Evolutionary conservation across 768 basidiomycete genomes (phyloP), one percentile per base, ranked within the genome.

Genomic region (Lepiota brunneoincarnata): DNA sequence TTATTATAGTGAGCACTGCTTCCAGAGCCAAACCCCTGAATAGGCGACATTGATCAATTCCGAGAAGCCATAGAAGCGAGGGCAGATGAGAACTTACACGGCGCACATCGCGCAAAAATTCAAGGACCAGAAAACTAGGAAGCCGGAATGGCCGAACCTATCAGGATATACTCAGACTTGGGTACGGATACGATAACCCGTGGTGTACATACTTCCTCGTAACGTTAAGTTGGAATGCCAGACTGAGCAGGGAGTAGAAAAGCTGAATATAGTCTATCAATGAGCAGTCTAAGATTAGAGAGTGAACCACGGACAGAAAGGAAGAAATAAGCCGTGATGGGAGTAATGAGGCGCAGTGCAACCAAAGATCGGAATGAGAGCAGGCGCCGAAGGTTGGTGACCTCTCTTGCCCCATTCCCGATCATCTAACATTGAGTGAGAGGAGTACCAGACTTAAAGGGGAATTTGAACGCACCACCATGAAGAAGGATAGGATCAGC

Each of bases 91-190:
- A 43, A 68, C 79, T n/a, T 65, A 76, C 81, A 82, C 67, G 0
- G 83, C 72, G 6, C 75, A 63, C 84, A 86, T 87, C 36, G 73
- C 78, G 35, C 71, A 37, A 72, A 75, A 86, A 54, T 78, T 80
- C 56, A 84, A 68, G 81, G 84, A 83, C 86, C 86, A 87, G 61
- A 81, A 86, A 23, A 86, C 68, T 31, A 86, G 56, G 58, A 87
- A 83, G 0, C 86, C 86, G 0, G 67, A 66, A 37, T 65, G 65
- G 15, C 79, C 79, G 46, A 76, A 82, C 51, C 78, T 74, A 46
- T 38, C 21, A n/a, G 10, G 49, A 10, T 36, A 2, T 38, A 20
- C 9, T 10, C 10, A 39, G 40, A 15, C 18, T 10, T n/a, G 35
- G 7, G 23, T 14, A 20, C 24, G 20, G 26, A 3, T 35, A 14